Evolutionary conservation across 306 rosid genomes (phyloP).

Genomic region (Sesbania bispinosa): DNA sequence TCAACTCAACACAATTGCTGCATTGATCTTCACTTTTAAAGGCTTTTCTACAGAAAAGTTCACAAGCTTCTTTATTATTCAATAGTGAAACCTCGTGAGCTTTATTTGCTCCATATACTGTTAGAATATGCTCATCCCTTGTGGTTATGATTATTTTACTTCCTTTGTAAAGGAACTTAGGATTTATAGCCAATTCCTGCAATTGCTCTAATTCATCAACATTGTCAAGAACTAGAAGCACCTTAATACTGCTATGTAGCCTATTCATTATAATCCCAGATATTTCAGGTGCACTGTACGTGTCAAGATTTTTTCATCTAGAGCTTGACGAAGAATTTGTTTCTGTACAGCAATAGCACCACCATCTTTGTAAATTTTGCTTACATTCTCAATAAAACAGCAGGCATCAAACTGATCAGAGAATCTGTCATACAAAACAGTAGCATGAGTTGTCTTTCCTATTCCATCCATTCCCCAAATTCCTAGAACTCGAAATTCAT

Average conservation of each 20-base stretch:
- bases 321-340: slow-evolving; percentile 14
- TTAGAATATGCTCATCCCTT: slow-evolving; percentile 8
- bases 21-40: background rate
- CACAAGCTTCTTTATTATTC: background rate
- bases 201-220: slow-evolving; percentile 2
- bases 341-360: background rate
- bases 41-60: slow-evolving; percentile 5
- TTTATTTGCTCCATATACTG: background rate
- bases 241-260: background rate
- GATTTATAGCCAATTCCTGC: background rate
- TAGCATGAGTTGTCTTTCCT: slow-evolving; percentile 27
- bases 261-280: background rate
- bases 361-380: background rate
- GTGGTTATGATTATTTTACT: slow-evolving; percentile 22
- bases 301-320: background rate
- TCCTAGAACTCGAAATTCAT: background rate
- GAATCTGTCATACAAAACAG: slow-evolving; percentile 4
- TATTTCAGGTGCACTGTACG: background rate
- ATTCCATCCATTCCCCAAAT: slow-evolving; percentile 32
- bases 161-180: background rate
- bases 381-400: slow-evolving; percentile 10
- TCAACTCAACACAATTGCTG: background rate
- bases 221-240: slow-evolving; percentile 22
- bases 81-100: background rate
- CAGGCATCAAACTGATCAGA: slow-evolving; percentile 13